Percentiles rank a stretch among this genome's conserved stretches.
Conservation (phyloP, 805 yeast genomes). For the Candida corydali region DNA sequence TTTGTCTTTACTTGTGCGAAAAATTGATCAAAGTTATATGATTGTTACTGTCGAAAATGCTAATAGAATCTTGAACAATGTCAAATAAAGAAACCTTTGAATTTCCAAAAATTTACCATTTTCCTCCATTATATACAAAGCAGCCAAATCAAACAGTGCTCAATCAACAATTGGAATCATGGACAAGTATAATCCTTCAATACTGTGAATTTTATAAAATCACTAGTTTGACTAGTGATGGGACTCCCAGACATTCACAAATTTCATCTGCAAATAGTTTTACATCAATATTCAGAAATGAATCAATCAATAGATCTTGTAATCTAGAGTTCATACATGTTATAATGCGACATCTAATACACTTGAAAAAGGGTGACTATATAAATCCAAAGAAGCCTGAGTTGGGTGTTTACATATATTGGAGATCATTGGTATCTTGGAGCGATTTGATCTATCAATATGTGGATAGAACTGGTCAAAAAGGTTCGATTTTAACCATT, state of each 20-base stretch:
- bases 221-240: conserved; percentile 24
- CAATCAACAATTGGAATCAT: conserved; percentile 70
- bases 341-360: conserved; percentile 55
- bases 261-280: conserved; percentile 14
- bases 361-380: conserved; percentile 54
- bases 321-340: conserved; percentile 51
- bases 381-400: conserved; percentile 47
- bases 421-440: conserved; percentile 54
- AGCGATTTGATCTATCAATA: conserved; percentile 28
- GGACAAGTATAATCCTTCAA: conserved; percentile 63
- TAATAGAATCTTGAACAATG: no score
- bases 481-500: conserved; percentile 70
- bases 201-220: conserved; percentile 55
- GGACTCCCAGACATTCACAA: conserved; percentile 27
- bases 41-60: no score
- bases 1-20: no score
- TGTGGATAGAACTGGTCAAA: conserved; percentile 71
- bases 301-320: conserved; percentile 47
- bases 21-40: no score
- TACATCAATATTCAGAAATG: conserved; percentile 48
- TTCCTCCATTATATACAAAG: conserved; percentile 89
- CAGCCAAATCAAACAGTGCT: conserved; percentile 83
- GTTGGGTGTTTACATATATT: conserved; percentile 62
- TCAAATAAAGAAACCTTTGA: conserved; percentile 20
- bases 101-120: conserved; percentile 46